Conservation (phyloP, 139 green algal genomes). For the Nannochloris sp. region DNA sequence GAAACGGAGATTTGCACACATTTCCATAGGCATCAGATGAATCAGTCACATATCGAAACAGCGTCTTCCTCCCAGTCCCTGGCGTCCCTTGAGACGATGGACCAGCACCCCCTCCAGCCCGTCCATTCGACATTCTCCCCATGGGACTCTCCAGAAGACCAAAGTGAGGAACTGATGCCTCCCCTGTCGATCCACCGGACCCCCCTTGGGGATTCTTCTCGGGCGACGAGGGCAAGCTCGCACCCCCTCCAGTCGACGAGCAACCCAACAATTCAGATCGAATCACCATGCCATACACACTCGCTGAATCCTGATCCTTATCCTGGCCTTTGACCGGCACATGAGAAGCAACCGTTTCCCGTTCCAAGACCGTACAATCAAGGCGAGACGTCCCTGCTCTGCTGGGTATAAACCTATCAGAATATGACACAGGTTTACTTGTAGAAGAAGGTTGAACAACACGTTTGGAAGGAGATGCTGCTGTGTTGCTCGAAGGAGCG, state of each 20-base stretch:
- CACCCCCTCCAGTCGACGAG: constrained; percentile 12
- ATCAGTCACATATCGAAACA: constrained; percentile 66
- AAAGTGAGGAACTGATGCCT: not conserved
- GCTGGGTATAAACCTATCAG: constrained; percentile 76
- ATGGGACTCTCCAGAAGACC: constrained; percentile 7
- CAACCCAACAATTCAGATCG: constrained; percentile 60
- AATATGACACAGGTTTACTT: constrained; percentile 46
- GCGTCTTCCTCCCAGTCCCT: constrained; percentile 44
- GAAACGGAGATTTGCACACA: constrained; percentile 54
- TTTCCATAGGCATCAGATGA: constrained; percentile 45
- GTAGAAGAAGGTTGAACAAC: not conserved
- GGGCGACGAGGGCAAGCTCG: constrained; percentile 23
- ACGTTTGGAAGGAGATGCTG: no score
- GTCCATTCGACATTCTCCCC: constrained; percentile 12
- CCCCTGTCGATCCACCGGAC: not conserved
- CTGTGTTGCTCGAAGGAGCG: no score
- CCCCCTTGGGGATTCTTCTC: constrained; percentile 35
- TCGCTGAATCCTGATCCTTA: constrained; percentile 22
- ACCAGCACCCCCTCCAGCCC: not conserved
- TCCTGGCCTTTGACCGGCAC: constrained; percentile 3
- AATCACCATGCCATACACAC: constrained; percentile 69
- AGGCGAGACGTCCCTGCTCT: constrained; percentile 47
- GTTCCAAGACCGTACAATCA: constrained; percentile 63
- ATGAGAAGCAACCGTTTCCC: constrained; percentile 44
- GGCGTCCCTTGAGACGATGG: not conserved